phyloP scores from a whole-genome alignment of 257 asterid genomes.

The Gentiana straminea region DNA sequence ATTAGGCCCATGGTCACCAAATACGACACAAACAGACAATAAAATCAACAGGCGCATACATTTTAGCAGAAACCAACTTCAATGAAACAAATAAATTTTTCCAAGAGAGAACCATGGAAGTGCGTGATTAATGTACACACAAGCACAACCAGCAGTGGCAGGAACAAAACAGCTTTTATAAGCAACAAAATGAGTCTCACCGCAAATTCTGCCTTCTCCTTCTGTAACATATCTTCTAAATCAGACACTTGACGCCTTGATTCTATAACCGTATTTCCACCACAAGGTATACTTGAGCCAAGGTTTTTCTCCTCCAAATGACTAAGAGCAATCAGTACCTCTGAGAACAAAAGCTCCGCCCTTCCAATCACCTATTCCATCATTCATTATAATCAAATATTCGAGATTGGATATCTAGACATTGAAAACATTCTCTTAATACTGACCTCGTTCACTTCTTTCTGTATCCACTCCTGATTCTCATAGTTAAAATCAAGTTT shows the following conservation, averaged over 20 bases:
- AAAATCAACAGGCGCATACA: neutral
- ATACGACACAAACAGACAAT: neutral
- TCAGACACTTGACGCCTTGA: slow-evolving; percentile 47
- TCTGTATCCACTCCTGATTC: slow-evolving; percentile 77
- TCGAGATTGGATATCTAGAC: slow-evolving; percentile 9
- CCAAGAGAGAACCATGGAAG: neutral
- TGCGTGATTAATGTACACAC: neutral
- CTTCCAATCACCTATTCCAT: slow-evolving; percentile 53
- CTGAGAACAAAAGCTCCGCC: slow-evolving; percentile 82
- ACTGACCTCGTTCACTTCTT: slow-evolving; percentile 63
- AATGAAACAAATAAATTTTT: no score
- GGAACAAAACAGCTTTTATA: neutral
- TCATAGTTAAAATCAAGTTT: slow-evolving; percentile 74
- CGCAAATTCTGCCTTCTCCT: slow-evolving; percentile 81
- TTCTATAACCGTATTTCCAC: slow-evolving; percentile 27
- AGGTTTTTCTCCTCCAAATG: slow-evolving; percentile 36
- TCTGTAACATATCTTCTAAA: slow-evolving; percentile 62
- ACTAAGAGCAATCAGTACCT: slow-evolving; percentile 56
- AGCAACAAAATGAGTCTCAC: slow-evolving; percentile 17
- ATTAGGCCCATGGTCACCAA: neutral
- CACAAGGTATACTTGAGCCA: slow-evolving; percentile 17
- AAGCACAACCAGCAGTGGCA: neutral
- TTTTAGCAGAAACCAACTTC: neutral
- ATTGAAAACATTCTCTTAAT: slow-evolving; percentile 8
- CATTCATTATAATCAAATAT: slow-evolving; percentile 12